These are phyloP conservation scores for Tylopilus microsporus DNA, from an alignment of 1,284 basidiomycete genomes.

Conservation along the genomic window DNA sequence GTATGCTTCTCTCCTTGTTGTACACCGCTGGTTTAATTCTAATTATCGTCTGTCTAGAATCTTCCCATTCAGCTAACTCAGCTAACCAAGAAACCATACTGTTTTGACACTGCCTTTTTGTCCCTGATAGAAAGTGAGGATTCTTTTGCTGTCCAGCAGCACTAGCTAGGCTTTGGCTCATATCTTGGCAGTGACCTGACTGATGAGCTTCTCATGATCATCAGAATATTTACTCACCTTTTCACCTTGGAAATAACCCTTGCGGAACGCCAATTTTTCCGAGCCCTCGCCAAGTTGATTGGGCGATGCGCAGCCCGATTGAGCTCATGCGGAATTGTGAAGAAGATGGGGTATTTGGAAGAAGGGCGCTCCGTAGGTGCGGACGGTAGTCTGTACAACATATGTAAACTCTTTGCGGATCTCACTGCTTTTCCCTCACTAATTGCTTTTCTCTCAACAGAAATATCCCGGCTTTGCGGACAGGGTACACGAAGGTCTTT, in stretches of 20 bases:
- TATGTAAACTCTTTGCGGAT: slow-evolving; percentile 36
- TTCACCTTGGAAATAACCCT: slow-evolving; percentile 91
- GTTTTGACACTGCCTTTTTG: slow-evolving; percentile 94
- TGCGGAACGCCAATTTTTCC: slow-evolving; percentile 93
- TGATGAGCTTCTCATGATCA: slow-evolving; percentile 94
- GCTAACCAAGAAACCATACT: slow-evolving; percentile 80
- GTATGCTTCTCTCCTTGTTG: slow-evolving; percentile 38
- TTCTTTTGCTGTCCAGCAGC: not conserved
- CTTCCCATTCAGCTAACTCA: slow-evolving; percentile 79
- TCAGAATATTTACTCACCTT: slow-evolving; percentile 95
- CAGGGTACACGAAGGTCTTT: slow-evolving; percentile 81
- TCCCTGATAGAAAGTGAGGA: slow-evolving; percentile 86
- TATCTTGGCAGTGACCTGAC: slow-evolving; percentile 49
- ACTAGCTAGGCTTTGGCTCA: slow-evolving; percentile 2
- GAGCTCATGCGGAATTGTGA: slow-evolving; percentile 85
- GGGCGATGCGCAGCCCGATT: slow-evolving; percentile 85
- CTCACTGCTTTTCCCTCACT: not conserved
- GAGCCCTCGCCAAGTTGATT: slow-evolving; percentile 83
- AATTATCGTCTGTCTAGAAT: slow-evolving; percentile 37
- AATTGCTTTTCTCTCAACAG: slow-evolving; percentile 37
- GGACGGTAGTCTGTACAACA: slow-evolving; percentile 90
- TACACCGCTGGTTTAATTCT: not conserved
- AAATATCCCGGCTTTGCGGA: slow-evolving; percentile 95
- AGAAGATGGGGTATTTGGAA: slow-evolving; percentile 43
- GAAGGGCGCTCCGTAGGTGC: slow-evolving; percentile 25